These are phyloP conservation scores for Scenedesmus sp. DNA, from an alignment of 163 green algal species.

Conservation along the genomic window DNA sequence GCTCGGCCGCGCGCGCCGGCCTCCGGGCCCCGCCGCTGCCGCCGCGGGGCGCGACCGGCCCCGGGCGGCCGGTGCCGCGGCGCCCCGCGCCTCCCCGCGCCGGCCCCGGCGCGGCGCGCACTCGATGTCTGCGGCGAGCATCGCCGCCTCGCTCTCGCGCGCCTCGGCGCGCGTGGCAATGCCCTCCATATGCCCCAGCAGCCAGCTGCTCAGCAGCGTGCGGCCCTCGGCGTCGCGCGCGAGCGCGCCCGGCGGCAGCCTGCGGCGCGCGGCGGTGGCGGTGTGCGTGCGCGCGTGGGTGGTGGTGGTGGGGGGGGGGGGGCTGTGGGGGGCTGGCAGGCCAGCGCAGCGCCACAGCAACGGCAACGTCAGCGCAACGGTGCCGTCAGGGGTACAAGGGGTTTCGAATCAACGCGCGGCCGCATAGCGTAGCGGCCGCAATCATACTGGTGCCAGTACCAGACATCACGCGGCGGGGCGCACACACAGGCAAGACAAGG, in stretches of 20 bases:
- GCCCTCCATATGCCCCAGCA: conserved; percentile 50
- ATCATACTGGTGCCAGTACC: conserved; percentile 45
- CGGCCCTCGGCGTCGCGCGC: conserved; percentile 22
- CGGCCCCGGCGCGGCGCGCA: too few relatives aligned
- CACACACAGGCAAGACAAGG: background rate
- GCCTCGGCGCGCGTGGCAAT: conserved; percentile 39
- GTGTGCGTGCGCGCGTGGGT: too few relatives aligned
- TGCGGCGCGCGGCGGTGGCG: background rate
- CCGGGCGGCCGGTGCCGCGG: too few relatives aligned
- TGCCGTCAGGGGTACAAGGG: conserved; percentile 41
- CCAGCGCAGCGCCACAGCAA: background rate
- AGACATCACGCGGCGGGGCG: conserved; percentile 23
- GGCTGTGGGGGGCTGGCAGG: too few relatives aligned
- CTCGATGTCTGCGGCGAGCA: background rate
- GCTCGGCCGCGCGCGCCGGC: too few relatives aligned
- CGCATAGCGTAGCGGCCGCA: conserved; percentile 25
- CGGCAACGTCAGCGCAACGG: background rate
- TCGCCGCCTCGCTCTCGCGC: background rate
- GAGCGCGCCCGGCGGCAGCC: conserved; percentile 22
- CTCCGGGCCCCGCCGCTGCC: too few relatives aligned
- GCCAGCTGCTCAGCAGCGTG: conserved; percentile 50
- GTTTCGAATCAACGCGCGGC: conserved; percentile 28
- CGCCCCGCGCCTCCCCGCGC: too few relatives aligned
- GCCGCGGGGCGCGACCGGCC: too few relatives aligned
- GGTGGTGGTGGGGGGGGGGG: too few relatives aligned